These are phyloP conservation scores for Obba rivulosa DNA, from an alignment of 768 basidiomycete genomes.

Conservation along the genomic window DNA sequence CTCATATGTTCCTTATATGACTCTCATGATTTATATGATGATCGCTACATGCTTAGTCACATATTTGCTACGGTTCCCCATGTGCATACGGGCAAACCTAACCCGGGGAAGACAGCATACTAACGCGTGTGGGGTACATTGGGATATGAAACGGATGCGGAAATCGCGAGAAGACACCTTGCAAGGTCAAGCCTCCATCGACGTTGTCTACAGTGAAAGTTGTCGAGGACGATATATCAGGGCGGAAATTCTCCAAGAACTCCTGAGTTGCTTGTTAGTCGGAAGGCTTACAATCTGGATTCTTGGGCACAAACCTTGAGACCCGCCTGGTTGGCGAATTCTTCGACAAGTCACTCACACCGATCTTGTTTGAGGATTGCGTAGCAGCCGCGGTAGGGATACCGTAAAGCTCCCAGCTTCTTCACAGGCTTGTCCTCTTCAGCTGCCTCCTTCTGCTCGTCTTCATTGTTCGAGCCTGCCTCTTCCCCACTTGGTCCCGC, in stretches of 20 bases:
- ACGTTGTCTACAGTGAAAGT: slow-evolving; percentile 15
- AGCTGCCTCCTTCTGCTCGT: slow-evolving; percentile 12
- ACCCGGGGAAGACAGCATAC: no score
- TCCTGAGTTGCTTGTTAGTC: slow-evolving; percentile 29
- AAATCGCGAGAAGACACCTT: no score
- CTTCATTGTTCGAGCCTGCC: slow-evolving; percentile 8
- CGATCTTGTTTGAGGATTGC: slow-evolving; percentile 23
- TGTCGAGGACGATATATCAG: slow-evolving; percentile 14
- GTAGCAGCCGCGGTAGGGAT: slow-evolving; percentile 18
- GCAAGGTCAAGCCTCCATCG: slow-evolving; percentile 58
- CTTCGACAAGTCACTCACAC: slow-evolving; percentile 28
- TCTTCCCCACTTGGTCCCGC: slow-evolving; percentile 11
- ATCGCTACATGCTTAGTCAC: no score
- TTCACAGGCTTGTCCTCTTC: slow-evolving; percentile 19
- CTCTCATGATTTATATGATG: no score
- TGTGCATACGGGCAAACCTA: no score
- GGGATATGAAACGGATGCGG: no score
- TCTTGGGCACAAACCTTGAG: slow-evolving; percentile 33
- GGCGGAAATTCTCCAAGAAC: slow-evolving; percentile 32
- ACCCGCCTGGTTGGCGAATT: slow-evolving; percentile 24
- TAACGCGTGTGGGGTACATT: no score
- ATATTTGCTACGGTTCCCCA: no score
- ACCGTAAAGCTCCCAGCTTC: slow-evolving; percentile 24
- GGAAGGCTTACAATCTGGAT: slow-evolving; percentile 33
- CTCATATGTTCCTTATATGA: no score